phyloP scores from a whole-genome alignment of 2,329 filamentous ascomycete species.

The Monosporascus sp. region DNA sequence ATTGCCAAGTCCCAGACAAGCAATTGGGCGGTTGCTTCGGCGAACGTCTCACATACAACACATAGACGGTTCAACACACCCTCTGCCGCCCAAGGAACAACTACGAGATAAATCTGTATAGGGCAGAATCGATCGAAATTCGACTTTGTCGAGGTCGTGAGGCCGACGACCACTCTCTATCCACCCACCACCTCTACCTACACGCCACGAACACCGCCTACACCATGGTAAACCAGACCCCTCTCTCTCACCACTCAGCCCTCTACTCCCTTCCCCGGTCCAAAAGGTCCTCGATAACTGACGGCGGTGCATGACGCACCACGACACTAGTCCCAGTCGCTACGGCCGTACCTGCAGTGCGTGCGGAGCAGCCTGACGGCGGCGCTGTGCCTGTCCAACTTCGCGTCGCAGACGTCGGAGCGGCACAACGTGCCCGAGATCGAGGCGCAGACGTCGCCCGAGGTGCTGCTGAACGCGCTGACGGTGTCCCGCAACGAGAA shows the following conservation, averaged over 20 bases:
- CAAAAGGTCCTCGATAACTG: constrained; percentile 10
- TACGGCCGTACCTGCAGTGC: constrained; percentile 93
- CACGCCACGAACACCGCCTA: neutral
- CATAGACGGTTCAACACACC: neutral
- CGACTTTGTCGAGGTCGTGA: constrained; percentile 2
- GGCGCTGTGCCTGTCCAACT: constrained; percentile 90
- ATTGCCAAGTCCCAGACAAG: neutral
- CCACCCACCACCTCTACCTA: neutral
- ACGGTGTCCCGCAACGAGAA: constrained; percentile 94
- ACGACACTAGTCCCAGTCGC: constrained; percentile 73
- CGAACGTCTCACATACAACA: neutral
- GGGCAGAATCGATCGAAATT: neutral
- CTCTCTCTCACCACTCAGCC: neutral
- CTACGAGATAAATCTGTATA: neutral
- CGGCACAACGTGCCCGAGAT: constrained; percentile 98
- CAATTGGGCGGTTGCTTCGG: neutral
- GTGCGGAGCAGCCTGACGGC: constrained; percentile 92
- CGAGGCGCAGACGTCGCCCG: constrained; percentile 86
- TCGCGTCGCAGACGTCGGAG: constrained; percentile 94
- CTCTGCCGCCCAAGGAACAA: neutral
- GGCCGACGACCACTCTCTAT: constrained; percentile 1
- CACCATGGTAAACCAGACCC: constrained; percentile 15
- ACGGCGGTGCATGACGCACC: constrained; percentile 6
- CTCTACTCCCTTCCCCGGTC: neutral
- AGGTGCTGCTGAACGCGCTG: constrained; percentile 87